A percentile compares a stretch with the other conserved stretches of the same genome.
Evolutionary conservation across 768 basidiomycete genomes (phyloP).

Genomic region (Peribolospora kevripleyi): DNA sequence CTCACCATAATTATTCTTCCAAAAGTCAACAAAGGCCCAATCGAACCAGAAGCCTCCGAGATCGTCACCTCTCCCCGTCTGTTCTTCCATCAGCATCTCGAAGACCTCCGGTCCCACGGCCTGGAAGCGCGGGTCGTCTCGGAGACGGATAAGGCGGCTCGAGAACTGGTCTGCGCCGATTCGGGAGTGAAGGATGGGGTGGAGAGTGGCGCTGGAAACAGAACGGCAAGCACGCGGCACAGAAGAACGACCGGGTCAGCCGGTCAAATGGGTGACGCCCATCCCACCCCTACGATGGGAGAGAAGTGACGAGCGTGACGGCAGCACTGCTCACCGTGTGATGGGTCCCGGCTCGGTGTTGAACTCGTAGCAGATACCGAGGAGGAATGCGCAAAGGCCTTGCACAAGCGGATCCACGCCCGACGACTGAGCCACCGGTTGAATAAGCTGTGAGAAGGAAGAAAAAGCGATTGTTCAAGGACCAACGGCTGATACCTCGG

Average conservation of each 20-base stretch:
- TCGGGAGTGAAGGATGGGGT: constrained; percentile 60
- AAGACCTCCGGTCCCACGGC: constrained; percentile 61
- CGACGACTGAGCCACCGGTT: constrained; percentile 72
- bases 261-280: background rate
- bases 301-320: background rate
- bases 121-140: constrained; percentile 85
- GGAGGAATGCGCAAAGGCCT: constrained; percentile 67
- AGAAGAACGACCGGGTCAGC: background rate
- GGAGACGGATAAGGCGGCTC: constrained; percentile 57
- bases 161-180: constrained; percentile 73
- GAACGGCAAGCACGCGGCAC: background rate
- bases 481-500: too few relatives aligned
- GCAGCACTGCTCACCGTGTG: constrained; percentile 36
- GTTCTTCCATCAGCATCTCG: constrained; percentile 25
- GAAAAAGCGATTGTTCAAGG: too few relatives aligned
- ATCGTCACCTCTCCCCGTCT: constrained; percentile 27
- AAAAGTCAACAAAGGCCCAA: constrained; percentile 93
- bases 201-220: constrained; percentile 41
- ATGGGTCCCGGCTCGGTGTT: constrained; percentile 87
- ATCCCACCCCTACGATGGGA: background rate
- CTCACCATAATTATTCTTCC: constrained; percentile 93
- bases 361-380: constrained; percentile 89
- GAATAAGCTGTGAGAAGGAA: constrained; percentile 46
- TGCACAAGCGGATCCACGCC: constrained; percentile 69
- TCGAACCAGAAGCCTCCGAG: constrained; percentile 68